These are phyloP conservation scores for Penicillium sp. DNA, from an alignment of 2,329 filamentous ascomycete genomes.

Conservation along the genomic window DNA sequence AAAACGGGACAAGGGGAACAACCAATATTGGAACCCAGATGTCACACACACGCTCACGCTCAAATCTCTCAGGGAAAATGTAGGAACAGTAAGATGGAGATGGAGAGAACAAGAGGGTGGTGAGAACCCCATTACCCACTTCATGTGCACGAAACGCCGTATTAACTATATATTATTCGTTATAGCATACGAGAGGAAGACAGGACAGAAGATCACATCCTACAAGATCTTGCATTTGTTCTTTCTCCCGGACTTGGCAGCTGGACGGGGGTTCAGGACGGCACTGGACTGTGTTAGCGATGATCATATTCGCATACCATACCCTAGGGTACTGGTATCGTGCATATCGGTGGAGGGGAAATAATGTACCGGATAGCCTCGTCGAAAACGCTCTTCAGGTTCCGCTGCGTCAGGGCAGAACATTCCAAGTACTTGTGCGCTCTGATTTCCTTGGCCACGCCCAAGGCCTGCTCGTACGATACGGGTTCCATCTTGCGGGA, in stretches of 20 bases:
- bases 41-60: background rate
- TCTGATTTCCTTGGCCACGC: slow-evolving; percentile 89
- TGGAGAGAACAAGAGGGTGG: background rate
- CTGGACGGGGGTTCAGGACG: slow-evolving; percentile 53
- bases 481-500: slow-evolving; percentile 98
- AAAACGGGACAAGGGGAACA: background rate
- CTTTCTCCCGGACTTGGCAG: slow-evolving; percentile 47
- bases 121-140: background rate
- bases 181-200: slow-evolving; percentile 35
- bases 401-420: slow-evolving; percentile 93
- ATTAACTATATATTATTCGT: slow-evolving; percentile 44
- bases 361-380: slow-evolving; percentile 87
- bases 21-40: background rate
- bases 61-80: background rate
- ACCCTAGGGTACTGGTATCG: background rate
- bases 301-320: background rate
- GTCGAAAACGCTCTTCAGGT: slow-evolving; percentile 98
- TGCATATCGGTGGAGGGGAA: background rate
- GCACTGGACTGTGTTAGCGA: slow-evolving; percentile 37
- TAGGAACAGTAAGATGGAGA: background rate
- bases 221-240: slow-evolving; percentile 53
- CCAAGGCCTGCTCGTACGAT: slow-evolving; percentile 86
- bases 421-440: slow-evolving; percentile 98
- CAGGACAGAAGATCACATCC: slow-evolving; percentile 19
- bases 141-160: slow-evolving; percentile 37